Base-by-base conservation (phyloP, 345 rosid genomes). In the Euclidium syriacum region DNA sequence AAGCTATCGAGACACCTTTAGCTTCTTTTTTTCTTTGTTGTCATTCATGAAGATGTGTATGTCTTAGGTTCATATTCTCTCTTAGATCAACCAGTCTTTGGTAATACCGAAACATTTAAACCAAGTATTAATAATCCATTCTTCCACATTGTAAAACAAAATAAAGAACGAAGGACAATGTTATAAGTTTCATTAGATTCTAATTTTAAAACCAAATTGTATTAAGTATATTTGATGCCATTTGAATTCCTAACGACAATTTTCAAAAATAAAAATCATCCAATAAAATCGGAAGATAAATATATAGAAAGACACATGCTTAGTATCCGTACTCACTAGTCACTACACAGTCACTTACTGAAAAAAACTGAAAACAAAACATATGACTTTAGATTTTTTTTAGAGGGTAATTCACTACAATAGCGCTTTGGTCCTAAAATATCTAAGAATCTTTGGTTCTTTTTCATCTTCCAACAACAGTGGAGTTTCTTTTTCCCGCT, bases 401-500 rank as follows among this genome's bases (percentile, higher is more conserved):
- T 7, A 15, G 0, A 15, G 43, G 6, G 6, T 4, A 52, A 33
- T 30, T 54, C 52, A 59, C 25, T 18, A 42, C 30, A 23, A 32
- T 7, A 32, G 2, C 23, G 44, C 15, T 14, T 25, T 60, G 53
- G 65, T 60, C 33, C 33, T 33, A 33, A 44, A 30, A 32, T 14
- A 60, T 44, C 43, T 60, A 32, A 14, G 33, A 22, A 14, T 10
- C 32, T 49, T 7, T 63, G 30, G 65, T 60, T 35, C 35, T 42
- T 50, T 62, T 49, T 26, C 20, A 50, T 49, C 47, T 62, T 62
- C 67, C 67, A 62, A 52, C 50, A 52, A 64, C 51, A 52, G 68
- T 64, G 60, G 68, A 64, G 68, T 64, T 64, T 52, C 60, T 64
- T 64, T 29, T 52, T 29, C 33, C 15, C 51, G 30, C 68, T 41